These are phyloP conservation scores for Groenewaldozyma auringiensis DNA, from an alignment of 1,139 yeast species.

Conservation along the genomic window DNA sequence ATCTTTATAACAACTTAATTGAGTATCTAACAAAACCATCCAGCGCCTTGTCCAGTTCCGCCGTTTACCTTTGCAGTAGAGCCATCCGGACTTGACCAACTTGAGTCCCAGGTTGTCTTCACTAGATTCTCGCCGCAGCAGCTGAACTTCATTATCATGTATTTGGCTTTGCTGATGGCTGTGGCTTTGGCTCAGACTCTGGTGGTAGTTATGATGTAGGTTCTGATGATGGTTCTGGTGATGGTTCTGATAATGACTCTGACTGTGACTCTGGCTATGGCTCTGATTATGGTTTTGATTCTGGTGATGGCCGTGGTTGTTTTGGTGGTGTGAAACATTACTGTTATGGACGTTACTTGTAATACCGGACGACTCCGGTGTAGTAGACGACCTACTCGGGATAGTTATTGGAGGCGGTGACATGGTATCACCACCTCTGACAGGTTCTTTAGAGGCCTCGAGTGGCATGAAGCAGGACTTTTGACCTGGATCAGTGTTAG, in stretches of 20 bases:
- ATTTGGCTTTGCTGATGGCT: no score
- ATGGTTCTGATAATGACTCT: background rate
- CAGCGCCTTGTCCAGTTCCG: conserved; percentile 45
- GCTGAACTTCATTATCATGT: background rate
- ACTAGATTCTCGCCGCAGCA: background rate
- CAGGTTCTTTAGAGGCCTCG: no score
- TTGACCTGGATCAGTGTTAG: no score
- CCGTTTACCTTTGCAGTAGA: conserved; percentile 26
- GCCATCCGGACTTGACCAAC: conserved; percentile 29
- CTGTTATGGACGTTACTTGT: no score
- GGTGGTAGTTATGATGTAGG: background rate
- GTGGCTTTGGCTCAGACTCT: no score
- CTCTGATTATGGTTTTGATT: background rate
- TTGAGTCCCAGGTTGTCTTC: background rate
- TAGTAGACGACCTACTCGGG: no score
- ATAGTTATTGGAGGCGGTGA: no score
- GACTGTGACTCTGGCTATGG: background rate
- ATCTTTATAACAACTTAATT: conserved; percentile 52
- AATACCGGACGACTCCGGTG: no score
- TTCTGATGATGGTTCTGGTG: background rate
- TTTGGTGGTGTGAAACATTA: no score
- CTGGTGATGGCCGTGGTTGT: background rate
- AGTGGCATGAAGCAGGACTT: no score
- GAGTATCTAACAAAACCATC: conserved; percentile 52
- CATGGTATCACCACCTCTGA: no score